phyloP scores from a whole-genome alignment of 2,329 filamentous ascomycete genomes.

The Raffaelea albimanens region DNA sequence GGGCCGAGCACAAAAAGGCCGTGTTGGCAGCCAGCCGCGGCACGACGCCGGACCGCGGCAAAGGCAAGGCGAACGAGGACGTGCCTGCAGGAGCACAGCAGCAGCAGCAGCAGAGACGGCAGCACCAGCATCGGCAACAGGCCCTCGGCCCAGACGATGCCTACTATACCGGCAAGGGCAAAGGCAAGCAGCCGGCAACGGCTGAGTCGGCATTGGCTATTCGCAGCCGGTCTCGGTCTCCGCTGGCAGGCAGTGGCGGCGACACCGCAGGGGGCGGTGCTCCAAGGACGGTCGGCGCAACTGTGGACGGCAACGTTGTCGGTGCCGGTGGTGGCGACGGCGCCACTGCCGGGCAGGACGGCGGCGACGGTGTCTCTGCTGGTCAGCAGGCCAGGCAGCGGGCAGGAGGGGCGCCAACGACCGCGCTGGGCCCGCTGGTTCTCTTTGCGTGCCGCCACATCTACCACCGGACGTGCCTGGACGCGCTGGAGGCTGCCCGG shows the following conservation, averaged over 20 bases:
- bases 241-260: background rate
- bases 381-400: no score
- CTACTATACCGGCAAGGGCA: slow-evolving; percentile 28
- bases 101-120: slow-evolving; percentile 34
- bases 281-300: no score
- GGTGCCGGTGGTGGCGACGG: slow-evolving; percentile 17
- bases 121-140: background rate
- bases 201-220: no score
- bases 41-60: slow-evolving; percentile 24
- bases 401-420: no score
- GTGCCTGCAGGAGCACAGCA: slow-evolving; percentile 6
- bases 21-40: slow-evolving; percentile 8
- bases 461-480: slow-evolving; percentile 60
- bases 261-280: slow-evolving; percentile 28
- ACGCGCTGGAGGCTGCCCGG: slow-evolving; percentile 49
- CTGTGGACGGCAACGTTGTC: no score
- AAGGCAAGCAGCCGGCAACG: slow-evolving; percentile 28
- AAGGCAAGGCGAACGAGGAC: slow-evolving; percentile 23
- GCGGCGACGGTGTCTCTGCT: no score
- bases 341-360: slow-evolving; percentile 14
- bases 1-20: slow-evolving; percentile 18
- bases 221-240: no score
- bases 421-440: slow-evolving; percentile 53
- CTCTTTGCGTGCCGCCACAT: slow-evolving; percentile 63
- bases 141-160: no score